Evolutionary conservation across 441 rosid species (phyloP), one percentile per base, ranked within the genome.

Genomic region (Breynia disticha): DNA sequence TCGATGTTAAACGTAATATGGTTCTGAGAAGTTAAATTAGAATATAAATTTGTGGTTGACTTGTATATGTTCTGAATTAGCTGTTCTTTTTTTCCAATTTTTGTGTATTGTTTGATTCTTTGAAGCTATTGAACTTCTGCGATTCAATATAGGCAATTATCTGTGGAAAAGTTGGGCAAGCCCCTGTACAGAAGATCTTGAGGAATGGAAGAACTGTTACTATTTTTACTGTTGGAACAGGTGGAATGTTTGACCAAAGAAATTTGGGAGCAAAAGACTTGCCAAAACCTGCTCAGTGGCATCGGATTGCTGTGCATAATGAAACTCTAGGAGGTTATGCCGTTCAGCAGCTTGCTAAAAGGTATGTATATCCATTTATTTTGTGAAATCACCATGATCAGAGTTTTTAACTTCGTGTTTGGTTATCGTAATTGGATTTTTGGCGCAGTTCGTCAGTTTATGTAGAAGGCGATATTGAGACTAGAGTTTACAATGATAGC

Each of bases 271-370:
- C 70, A 7, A 77, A 52, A 19, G 76, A 79, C 67, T 59, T 74
- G 63, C 90, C 95, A 2, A 83, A 72, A 67, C 96, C 96, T 66
- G 90, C 81, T 63, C 99, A 89, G 60, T 89, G 99, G 97, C 99
- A 89, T 75, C 80, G 99, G 67, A 75, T 89, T 63, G 96, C 86
- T 37, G 93, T 93, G 67, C 99, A 93, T 56, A 86, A 86, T 64
- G 87, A 76, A 17, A 7, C 48, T 9, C 82, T 93, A 46, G 96
- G 90, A 55, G 73, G 81, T 65, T 89, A 84, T 65, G 85, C 96
- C 50, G 96, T 86, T 54, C 95, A 80, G 70, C 75, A 89, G 62
- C 70, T 93, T 57, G 69, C 77, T 41, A 89, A 86, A 75, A 76
- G 75, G 97, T 93, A 86, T 28, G 7, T 24, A 28, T 28, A 28